A percentile compares a stretch with the other conserved stretches of the same genome.
phyloP scores from a whole-genome alignment of 495 filamentous ascomycete genomes.

The Halenospora varia region DNA sequence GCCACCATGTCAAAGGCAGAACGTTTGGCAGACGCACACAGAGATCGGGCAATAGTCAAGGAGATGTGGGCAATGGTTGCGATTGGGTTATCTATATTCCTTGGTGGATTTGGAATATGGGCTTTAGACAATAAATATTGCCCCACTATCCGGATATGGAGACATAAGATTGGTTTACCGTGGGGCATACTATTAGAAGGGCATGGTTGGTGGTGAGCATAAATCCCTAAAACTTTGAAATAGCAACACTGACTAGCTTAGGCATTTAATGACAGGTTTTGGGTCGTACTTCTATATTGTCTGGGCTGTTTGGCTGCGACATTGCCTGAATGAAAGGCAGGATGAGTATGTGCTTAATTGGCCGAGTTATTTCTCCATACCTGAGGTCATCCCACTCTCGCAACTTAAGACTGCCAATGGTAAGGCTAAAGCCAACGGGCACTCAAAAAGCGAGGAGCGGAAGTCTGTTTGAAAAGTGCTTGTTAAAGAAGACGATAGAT shows the following conservation, averaged over 20 bases:
- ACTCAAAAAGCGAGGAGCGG: not conserved
- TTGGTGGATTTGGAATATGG: slow-evolving; percentile 86
- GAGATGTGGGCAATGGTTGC: slow-evolving; percentile 67
- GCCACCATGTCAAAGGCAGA: slow-evolving; percentile 10
- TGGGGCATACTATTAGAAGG: slow-evolving; percentile 91
- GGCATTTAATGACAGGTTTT: slow-evolving; percentile 46
- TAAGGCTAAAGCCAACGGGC: slow-evolving; percentile 3
- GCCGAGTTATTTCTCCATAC: slow-evolving; percentile 34
- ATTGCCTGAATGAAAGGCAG: slow-evolving; percentile 41
- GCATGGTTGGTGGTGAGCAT: slow-evolving; percentile 93
- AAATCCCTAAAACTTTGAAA: not conserved
- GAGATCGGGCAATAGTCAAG: slow-evolving; percentile 55
- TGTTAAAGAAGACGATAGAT: not conserved
- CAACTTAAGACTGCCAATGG: slow-evolving; percentile 2
- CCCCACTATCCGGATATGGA: slow-evolving; percentile 61
- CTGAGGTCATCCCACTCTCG: slow-evolving; percentile 21
- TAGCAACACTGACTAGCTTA: slow-evolving; percentile 7
- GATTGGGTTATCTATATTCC: slow-evolving; percentile 67
- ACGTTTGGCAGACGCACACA: slow-evolving; percentile 17
- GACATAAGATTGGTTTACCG: slow-evolving; percentile 71
- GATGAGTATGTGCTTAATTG: slow-evolving; percentile 42
- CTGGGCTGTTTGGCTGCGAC: slow-evolving; percentile 46
- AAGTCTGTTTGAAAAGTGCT: not conserved
- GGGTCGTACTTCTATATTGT: slow-evolving; percentile 45
- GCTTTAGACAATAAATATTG: slow-evolving; percentile 83